A percentile compares a stretch with the other conserved stretches of the same genome.
Evolutionary conservation across 129 eudicot genomes (phyloP).

Genomic region (Artemisia annua): DNA sequence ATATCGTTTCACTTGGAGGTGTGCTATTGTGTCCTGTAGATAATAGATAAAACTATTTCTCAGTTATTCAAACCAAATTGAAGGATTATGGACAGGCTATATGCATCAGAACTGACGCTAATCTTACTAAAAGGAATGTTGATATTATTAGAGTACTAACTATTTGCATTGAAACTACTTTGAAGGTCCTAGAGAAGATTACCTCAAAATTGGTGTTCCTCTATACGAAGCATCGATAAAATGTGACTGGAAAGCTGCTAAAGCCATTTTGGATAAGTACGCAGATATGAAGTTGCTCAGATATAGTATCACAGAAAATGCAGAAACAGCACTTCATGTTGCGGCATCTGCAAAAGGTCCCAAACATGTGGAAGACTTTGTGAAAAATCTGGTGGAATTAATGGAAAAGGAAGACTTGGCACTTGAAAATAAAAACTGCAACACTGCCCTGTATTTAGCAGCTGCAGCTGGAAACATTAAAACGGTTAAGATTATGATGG

Average conservation of each 20-base stretch:
- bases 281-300: slow-evolving; percentile 12
- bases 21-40: too few species aligned
- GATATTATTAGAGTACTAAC: not conserved
- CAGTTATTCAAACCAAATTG: not conserved
- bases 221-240: slow-evolving; percentile 31
- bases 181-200: slow-evolving; percentile 9
- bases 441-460: slow-evolving; percentile 44
- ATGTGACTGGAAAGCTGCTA: slow-evolving; percentile 41
- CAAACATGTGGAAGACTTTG: slow-evolving; percentile 22
- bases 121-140: not conserved
- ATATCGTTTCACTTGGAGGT: too few species aligned
- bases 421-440: slow-evolving; percentile 23
- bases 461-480: slow-evolving; percentile 34
- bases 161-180: slow-evolving; percentile 2
- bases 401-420: slow-evolving; percentile 33
- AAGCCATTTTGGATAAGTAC: slow-evolving; percentile 13
- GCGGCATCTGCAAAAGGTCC: slow-evolving; percentile 42
- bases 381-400: slow-evolving; percentile 28
- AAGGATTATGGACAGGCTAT: not conserved
- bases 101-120: not conserved
- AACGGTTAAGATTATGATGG: slow-evolving; percentile 28
- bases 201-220: slow-evolving; percentile 22
- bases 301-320: slow-evolving; percentile 29
- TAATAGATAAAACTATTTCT: too few species aligned
- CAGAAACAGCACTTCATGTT: slow-evolving; percentile 52